Evolutionary conservation across 2,329 filamentous ascomycete species (phyloP), one percentile per base, ranked within the genome.

Genomic region (Calonectria honghensis): DNA sequence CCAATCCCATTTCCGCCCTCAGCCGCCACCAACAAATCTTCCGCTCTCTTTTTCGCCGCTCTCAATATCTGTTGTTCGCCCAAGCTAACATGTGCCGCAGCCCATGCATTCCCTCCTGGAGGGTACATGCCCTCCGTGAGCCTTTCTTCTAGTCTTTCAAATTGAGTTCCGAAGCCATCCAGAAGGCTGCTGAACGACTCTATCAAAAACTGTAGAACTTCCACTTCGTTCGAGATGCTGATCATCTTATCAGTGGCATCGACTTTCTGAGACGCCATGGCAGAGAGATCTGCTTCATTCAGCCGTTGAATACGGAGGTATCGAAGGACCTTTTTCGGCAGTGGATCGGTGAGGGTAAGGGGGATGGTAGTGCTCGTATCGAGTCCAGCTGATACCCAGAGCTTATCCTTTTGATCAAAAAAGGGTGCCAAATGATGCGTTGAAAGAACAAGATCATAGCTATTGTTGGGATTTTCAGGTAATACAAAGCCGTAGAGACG

Each of bases 401-500:
- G 51, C 51, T 54, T 54, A 32, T 54, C 27, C 51, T 54, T 54
- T 16, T 54, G 29, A 16, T 54, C 51, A 54, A 54, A 54, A 32
- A 54, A 32, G 10, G 51, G 51, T 16, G 51, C 51, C 51, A 32
- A 31, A 0, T 32, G 10, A 32, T 54, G 51, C 29, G 51, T 54
- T 29, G 51, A 54, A 32, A 54, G 51, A 54, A 54, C 51, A 27
- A 54, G 51, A 54, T 54, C 51, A 54, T 54, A 54, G 29, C 51
- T 54, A 27, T 54, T 16, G 16, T 54, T 54, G 16, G 51, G 51
- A 32, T 54, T 54, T 10, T 20, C 51, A 9, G 51, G 51, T 54
- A 54, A 20, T 16, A 32, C 51, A 54, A 54, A 54, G 7, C 51
- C 51, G 32, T 54, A 54, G 29, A 54, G 51, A 32, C 51, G 51